phyloP scores from a whole-genome alignment of 2,329 filamentous ascomycete genomes.

The Coniochaeta prunicola region DNA sequence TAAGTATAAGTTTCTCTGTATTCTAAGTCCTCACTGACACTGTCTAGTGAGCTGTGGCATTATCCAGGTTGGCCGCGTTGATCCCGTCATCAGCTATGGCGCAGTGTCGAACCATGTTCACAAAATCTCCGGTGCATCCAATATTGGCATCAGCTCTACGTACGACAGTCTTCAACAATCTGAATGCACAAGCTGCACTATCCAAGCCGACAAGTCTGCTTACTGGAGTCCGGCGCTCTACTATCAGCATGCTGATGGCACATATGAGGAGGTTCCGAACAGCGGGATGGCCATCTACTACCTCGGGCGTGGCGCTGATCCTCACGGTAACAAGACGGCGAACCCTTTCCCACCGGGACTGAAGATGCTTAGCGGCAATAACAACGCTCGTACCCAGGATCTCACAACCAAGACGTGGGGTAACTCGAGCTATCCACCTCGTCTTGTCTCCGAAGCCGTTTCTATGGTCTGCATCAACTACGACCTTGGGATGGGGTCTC shows the following conservation, averaged over 20 bases:
- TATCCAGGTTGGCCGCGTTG: conserved; percentile 41
- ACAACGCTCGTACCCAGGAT: conserved; percentile 24
- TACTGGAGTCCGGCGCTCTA: conserved; percentile 57
- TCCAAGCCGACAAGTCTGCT: conserved; percentile 50
- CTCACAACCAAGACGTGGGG: conserved; percentile 22
- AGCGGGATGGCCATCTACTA: conserved; percentile 49
- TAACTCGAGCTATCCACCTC: conserved; percentile 20
- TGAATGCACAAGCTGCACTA: conserved; percentile 49
- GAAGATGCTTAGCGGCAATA: conserved; percentile 52
- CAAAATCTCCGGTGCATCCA: conserved; percentile 45
- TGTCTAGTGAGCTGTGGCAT: conserved; percentile 9
- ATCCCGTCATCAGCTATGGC: conserved; percentile 47
- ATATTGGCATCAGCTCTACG: conserved; percentile 39
- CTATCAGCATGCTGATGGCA: conserved; percentile 47
- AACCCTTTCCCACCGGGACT: conserved; percentile 48
- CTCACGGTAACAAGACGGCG: conserved; percentile 24
- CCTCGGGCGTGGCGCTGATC: conserved; percentile 48
- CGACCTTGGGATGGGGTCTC: conserved; percentile 9
- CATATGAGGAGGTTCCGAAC: conserved; percentile 45
- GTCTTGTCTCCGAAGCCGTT: conserved; percentile 22
- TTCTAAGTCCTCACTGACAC: neutral
- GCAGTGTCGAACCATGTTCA: conserved; percentile 45
- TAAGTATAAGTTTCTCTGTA: neutral
- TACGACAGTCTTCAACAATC: conserved; percentile 36
- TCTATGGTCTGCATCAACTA: conserved; percentile 19